Evolutionary conservation across 2,329 filamentous ascomycete species (phyloP).

Genomic region (Fusarium incarnatum): DNA sequence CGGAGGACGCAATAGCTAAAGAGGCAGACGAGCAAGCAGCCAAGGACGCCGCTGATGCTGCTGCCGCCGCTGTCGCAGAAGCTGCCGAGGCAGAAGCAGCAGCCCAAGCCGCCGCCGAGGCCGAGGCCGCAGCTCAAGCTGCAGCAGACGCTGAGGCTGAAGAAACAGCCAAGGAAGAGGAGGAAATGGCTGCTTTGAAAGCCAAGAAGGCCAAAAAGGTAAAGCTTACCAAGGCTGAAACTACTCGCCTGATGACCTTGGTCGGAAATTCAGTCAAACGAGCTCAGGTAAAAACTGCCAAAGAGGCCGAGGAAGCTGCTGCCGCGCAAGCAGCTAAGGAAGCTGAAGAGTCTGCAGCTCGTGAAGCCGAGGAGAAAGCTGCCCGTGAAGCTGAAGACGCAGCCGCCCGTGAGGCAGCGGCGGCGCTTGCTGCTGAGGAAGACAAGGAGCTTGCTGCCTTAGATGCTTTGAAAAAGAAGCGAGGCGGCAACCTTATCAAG

Average conservation of each 20-base stretch:
- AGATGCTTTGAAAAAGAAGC: slow-evolving; percentile 41
- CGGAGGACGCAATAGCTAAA: slow-evolving; percentile 25
- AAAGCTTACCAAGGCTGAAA: slow-evolving; percentile 41
- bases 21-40: slow-evolving; percentile 37
- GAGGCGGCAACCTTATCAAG: slow-evolving; percentile 40
- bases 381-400: slow-evolving; percentile 30
- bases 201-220: slow-evolving; percentile 52
- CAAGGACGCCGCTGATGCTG: slow-evolving; percentile 28
- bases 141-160: slow-evolving; percentile 32
- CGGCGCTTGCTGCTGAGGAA: slow-evolving; percentile 43
- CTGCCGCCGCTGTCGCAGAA: slow-evolving; percentile 14
- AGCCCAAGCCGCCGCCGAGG: slow-evolving; percentile 29
- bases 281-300: slow-evolving; percentile 38
- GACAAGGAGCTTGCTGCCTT: slow-evolving; percentile 43
- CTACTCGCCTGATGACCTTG: slow-evolving; percentile 36
- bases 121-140: slow-evolving; percentile 23
- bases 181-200: slow-evolving; percentile 37
- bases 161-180: slow-evolving; percentile 42
- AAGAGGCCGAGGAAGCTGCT: slow-evolving; percentile 37
- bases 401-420: slow-evolving; percentile 46
- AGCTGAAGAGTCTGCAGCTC: slow-evolving; percentile 45
- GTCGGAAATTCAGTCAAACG: slow-evolving; percentile 39
- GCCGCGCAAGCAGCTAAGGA: slow-evolving; percentile 32
- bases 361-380: slow-evolving; percentile 32
- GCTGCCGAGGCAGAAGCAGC: slow-evolving; percentile 37